phyloP scores from a whole-genome alignment of 768 basidiomycete genomes.

The Pilatotrama ljubarskyi region DNA sequence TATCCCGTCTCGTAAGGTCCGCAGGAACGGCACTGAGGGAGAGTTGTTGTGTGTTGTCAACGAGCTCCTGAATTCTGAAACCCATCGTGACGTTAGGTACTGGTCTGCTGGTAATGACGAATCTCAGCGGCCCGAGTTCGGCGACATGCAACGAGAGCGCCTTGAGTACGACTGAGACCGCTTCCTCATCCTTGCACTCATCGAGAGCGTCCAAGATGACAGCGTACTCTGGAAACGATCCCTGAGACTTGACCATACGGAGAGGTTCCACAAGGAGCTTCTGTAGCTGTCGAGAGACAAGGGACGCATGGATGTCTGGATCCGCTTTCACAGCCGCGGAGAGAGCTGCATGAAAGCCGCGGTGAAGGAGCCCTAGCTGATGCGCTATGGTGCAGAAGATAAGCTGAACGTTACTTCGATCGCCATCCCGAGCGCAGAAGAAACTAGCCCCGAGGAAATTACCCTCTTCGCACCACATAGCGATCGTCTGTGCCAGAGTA shows the following conservation, averaged over 20 bases:
- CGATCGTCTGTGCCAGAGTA: conserved; percentile 12
- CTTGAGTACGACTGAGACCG: conserved; percentile 9
- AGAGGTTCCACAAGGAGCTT: conserved; percentile 16
- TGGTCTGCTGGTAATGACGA: conserved; percentile 22
- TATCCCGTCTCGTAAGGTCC: background rate
- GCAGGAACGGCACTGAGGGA: background rate
- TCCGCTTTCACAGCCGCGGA: background rate
- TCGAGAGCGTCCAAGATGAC: conserved; percentile 23
- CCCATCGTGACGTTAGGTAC: conserved; percentile 6
- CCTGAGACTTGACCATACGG: background rate
- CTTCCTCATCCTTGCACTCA: conserved; percentile 18
- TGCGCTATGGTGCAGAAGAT: conserved; percentile 20
- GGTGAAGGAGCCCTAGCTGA: conserved; percentile 5
- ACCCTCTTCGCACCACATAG: background rate
- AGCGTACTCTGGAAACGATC: background rate
- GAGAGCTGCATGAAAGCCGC: background rate
- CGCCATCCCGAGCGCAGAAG: conserved; percentile 17
- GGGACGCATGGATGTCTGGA: background rate
- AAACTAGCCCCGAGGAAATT: conserved; percentile 17
- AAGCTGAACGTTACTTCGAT: conserved; percentile 12
- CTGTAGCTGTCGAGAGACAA: conserved; percentile 10
- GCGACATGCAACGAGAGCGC: background rate
- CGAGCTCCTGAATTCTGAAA: background rate
- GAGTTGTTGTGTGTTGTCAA: conserved; percentile 3
- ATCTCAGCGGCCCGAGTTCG: conserved; percentile 4